These are phyloP conservation scores for Xylaria sp. DNA, from an alignment of 2,329 filamentous ascomycete genomes.

Conservation along the genomic window DNA sequence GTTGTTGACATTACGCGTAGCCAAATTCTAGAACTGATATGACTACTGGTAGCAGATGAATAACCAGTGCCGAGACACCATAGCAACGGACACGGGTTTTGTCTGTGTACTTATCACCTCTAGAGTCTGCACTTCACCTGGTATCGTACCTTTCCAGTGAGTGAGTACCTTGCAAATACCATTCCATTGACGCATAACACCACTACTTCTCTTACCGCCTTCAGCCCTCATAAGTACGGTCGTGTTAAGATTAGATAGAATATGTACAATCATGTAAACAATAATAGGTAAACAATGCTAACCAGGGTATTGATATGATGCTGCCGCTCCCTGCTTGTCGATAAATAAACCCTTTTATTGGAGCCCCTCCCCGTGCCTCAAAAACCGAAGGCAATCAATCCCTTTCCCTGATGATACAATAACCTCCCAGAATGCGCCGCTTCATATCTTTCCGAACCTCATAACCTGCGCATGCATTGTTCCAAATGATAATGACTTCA, in stretches of 20 bases:
- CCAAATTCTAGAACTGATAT: not conserved
- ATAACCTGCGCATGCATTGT: slow-evolving; percentile 25
- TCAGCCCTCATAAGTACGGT: slow-evolving; percentile 16
- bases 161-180: slow-evolving; percentile 9
- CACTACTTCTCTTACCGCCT: not conserved
- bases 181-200: not conserved
- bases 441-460: slow-evolving; percentile 32
- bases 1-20: not conserved
- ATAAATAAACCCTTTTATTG: slow-evolving; percentile 13
- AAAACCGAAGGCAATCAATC: slow-evolving; percentile 23
- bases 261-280: slow-evolving; percentile 39
- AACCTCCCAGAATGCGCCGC: slow-evolving; percentile 31
- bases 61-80: not conserved
- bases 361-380: slow-evolving; percentile 24
- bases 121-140: not conserved
- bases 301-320: slow-evolving; percentile 38
- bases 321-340: slow-evolving; percentile 18
- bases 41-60: not conserved
- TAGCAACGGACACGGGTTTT: not conserved
- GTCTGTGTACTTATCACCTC: not conserved
- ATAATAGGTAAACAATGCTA: slow-evolving; percentile 32
- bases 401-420: slow-evolving; percentile 28
- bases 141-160: not conserved
- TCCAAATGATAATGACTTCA: slow-evolving; percentile 31
- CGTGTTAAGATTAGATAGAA: slow-evolving; percentile 18